phyloP scores from a whole-genome alignment of 345 rosid genomes.

The Angophora floribunda region DNA sequence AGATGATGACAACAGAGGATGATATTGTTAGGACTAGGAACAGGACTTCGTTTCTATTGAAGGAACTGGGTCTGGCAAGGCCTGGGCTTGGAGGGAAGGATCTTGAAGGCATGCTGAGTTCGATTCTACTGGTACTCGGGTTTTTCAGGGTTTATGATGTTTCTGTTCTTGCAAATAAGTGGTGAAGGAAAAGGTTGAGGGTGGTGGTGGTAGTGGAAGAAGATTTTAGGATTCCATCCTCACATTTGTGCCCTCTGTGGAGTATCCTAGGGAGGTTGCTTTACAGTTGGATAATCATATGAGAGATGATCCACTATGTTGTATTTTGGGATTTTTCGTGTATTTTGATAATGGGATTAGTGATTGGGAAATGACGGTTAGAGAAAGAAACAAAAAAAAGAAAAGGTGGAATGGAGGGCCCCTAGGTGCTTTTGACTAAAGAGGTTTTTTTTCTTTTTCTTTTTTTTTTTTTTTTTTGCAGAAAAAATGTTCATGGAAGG shows the following conservation, averaged over 20 bases:
- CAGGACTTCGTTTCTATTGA: constrained; percentile 41
- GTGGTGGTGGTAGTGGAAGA: not conserved
- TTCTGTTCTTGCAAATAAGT: not conserved
- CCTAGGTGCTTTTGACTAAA: constrained; percentile 36
- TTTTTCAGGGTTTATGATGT: not conserved
- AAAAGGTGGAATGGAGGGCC: constrained; percentile 20
- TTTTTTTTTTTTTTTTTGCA: not conserved
- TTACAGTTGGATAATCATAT: constrained; percentile 34
- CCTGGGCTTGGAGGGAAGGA: constrained; percentile 27
- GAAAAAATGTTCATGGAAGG: not conserved
- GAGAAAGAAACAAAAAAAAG: not conserved
- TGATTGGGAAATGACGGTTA: not conserved
- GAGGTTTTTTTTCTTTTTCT: not conserved
- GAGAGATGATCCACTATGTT: not conserved
- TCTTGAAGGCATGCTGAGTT: constrained; percentile 70
- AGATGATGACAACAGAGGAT: constrained; percentile 51
- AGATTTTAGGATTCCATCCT: not conserved
- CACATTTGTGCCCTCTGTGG: not conserved
- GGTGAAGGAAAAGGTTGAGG: not conserved
- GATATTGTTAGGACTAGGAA: constrained; percentile 66
- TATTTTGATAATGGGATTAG: not conserved
- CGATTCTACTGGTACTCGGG: constrained; percentile 3
- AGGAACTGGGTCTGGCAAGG: constrained; percentile 24
- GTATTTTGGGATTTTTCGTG: not conserved
- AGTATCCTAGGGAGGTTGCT: constrained; percentile 35